Conservation (phyloP, 2,329 filamentous ascomycete genomes). For the Diaporthe amygdali region DNA sequence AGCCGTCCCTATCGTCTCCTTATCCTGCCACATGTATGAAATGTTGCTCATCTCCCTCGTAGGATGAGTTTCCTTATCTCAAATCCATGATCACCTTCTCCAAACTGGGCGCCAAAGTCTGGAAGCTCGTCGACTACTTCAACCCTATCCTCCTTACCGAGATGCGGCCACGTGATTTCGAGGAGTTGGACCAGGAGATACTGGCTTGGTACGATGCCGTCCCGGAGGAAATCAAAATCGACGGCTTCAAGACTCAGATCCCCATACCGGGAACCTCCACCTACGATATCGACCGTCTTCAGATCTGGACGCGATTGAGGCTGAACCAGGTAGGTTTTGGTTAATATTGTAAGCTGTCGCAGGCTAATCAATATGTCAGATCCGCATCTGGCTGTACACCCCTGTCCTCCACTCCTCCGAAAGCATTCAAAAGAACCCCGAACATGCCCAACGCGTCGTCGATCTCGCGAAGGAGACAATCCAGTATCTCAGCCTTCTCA, state of each 20-base stretch:
- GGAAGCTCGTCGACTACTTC: constrained; percentile 77
- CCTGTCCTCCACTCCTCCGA: constrained; percentile 84
- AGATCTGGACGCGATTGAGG: constrained; percentile 83
- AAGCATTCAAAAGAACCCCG: constrained; percentile 78
- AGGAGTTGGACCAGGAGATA: constrained; percentile 81
- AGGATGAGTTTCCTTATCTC: constrained; percentile 71
- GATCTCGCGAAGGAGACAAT: constrained; percentile 80
- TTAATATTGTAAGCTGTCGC: neutral
- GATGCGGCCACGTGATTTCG: constrained; percentile 75
- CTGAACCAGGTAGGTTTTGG: constrained; percentile 69
- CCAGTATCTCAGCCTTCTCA: constrained; percentile 70
- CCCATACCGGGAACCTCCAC: constrained; percentile 60
- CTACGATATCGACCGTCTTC: constrained; percentile 74
- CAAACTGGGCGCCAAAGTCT: constrained; percentile 83
- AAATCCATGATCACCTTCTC: constrained; percentile 87
- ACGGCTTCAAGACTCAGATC: constrained; percentile 61
- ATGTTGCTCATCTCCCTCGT: constrained; percentile 27
- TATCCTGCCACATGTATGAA: neutral
- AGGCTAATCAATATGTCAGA: constrained; percentile 40
- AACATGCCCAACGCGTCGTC: constrained; percentile 75
- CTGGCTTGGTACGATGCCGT: constrained; percentile 85
- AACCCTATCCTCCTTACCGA: constrained; percentile 66
- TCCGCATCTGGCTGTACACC: constrained; percentile 87
- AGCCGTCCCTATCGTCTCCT: too few species aligned
- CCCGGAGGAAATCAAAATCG: constrained; percentile 64